These are phyloP conservation scores for Aspergillus melleus DNA, from an alignment of 2,329 filamentous ascomycete species.

Conservation along the genomic window DNA sequence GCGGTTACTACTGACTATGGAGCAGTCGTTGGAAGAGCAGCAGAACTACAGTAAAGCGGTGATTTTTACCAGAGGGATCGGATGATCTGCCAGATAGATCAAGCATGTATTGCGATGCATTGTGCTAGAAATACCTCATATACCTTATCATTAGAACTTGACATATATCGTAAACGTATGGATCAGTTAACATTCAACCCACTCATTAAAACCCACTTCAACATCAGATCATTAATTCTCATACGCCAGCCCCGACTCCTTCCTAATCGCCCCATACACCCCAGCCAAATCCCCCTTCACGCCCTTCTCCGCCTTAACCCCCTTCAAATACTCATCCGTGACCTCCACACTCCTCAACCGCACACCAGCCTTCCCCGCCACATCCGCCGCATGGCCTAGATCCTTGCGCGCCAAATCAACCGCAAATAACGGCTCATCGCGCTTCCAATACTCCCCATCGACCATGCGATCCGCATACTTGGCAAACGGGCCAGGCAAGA, in stretches of 20 bases:
- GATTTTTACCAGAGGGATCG: constrained; percentile 27
- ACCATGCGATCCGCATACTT: constrained; percentile 75
- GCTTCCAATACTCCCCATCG: constrained; percentile 72
- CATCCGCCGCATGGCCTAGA: constrained; percentile 66
- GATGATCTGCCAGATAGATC: not conserved
- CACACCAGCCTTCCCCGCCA: constrained; percentile 65
- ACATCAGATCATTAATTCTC: constrained; percentile 52
- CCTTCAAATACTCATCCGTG: constrained; percentile 66
- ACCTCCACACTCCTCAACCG: constrained; percentile 66
- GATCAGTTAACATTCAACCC: too few species aligned
- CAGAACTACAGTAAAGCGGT: constrained; percentile 63
- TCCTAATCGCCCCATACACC: constrained; percentile 77
- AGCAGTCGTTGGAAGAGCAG: constrained; percentile 64
- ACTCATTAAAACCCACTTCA: too few species aligned
- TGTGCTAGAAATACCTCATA: too few species aligned
- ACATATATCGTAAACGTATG: too few species aligned
- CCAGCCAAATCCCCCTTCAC: constrained; percentile 74
- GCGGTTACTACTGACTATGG: constrained; percentile 63
- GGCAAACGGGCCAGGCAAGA: constrained; percentile 75
- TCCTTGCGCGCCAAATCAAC: constrained; percentile 84
- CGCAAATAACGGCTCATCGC: constrained; percentile 76
- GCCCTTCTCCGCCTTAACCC: constrained; percentile 69
- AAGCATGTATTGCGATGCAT: not conserved
- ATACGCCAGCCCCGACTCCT: constrained; percentile 72
- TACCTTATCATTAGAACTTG: too few species aligned